phyloP scores from a whole-genome alignment of 331 rosid species.

The Malus hybrid region DNA sequence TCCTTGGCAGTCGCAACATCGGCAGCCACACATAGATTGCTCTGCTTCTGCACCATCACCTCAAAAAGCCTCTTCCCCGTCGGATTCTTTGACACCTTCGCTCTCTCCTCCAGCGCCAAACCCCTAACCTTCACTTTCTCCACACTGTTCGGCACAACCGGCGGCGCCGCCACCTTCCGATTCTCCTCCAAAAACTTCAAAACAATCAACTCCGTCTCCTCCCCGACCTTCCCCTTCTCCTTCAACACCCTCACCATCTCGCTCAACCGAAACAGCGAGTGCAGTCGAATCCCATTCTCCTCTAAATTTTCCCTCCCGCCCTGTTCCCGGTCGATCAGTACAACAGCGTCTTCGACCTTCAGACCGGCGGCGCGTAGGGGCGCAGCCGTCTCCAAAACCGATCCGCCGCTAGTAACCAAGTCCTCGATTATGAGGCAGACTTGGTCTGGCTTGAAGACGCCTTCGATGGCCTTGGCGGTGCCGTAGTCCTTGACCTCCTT shows the following conservation, averaged over 20 bases:
- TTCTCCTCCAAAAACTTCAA: constrained; percentile 60
- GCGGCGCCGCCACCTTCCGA: constrained; percentile 48
- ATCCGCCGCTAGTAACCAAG: constrained; percentile 74
- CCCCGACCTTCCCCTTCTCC: constrained; percentile 58
- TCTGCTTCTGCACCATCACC: constrained; percentile 68
- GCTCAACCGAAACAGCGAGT: constrained; percentile 56
- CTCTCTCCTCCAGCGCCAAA: constrained; percentile 54
- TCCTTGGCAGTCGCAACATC: constrained; percentile 75
- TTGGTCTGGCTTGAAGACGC: constrained; percentile 44
- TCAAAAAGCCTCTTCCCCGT: constrained; percentile 67
- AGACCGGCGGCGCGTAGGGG: constrained; percentile 65
- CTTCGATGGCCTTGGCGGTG: constrained; percentile 76
- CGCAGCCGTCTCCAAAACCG: constrained; percentile 67
- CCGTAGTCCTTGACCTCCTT: constrained; percentile 93
- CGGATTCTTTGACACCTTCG: constrained; percentile 58
- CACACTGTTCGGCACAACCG: constrained; percentile 25
- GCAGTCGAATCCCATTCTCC: constrained; percentile 66
- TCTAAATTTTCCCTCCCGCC: constrained; percentile 87
- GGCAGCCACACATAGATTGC: constrained; percentile 72
- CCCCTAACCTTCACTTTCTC: constrained; percentile 25
- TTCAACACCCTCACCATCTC: constrained; percentile 79
- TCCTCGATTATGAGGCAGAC: constrained; percentile 78
- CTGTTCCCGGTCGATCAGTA: constrained; percentile 78
- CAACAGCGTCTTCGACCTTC: constrained; percentile 67
- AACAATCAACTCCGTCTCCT: constrained; percentile 48